Percentiles rank a stretch among this genome's conserved stretches.
Conservation (phyloP, 345 rosid species). For the Lenwebbia sp. region DNA sequence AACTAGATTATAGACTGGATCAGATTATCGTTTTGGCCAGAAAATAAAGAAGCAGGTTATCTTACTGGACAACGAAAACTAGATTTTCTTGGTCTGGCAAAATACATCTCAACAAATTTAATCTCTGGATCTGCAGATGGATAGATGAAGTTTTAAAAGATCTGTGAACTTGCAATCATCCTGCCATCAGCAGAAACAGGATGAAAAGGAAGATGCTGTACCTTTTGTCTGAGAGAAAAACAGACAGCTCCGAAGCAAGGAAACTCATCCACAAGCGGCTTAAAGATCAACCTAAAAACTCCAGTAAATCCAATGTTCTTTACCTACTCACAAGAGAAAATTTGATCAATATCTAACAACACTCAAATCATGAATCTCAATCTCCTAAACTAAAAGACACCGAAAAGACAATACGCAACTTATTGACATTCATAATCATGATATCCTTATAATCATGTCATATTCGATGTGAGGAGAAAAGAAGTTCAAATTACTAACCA, state of each 20-base stretch:
- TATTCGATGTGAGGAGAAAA: not conserved
- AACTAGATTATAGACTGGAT: not conserved
- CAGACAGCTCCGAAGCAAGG: conserved; percentile 99
- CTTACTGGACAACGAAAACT: not conserved
- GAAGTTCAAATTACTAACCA: not conserved
- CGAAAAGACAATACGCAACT: not conserved
- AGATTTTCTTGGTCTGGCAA: not conserved
- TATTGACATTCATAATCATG: not conserved
- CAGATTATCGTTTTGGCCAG: not conserved
- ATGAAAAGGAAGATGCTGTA: conserved; percentile 2
- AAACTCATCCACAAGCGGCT: conserved; percentile 83
- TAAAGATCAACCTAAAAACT: conserved; percentile 95
- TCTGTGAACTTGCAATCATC: not conserved
- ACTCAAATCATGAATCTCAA: not conserved
- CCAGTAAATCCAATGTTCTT: conserved; percentile 96
- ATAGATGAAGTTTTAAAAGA: not conserved
- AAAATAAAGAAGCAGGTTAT: not conserved
- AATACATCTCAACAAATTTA: not conserved
- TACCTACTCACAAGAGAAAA: conserved; percentile 33
- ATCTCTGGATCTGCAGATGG: not conserved
- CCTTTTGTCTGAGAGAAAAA: conserved; percentile 89
- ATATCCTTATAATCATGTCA: not conserved
- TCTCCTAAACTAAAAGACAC: not conserved
- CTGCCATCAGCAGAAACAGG: not conserved
- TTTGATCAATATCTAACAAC: not conserved